Conservation (phyloP, 2,329 filamentous ascomycete species). For the Xylogone sp. region DNA sequence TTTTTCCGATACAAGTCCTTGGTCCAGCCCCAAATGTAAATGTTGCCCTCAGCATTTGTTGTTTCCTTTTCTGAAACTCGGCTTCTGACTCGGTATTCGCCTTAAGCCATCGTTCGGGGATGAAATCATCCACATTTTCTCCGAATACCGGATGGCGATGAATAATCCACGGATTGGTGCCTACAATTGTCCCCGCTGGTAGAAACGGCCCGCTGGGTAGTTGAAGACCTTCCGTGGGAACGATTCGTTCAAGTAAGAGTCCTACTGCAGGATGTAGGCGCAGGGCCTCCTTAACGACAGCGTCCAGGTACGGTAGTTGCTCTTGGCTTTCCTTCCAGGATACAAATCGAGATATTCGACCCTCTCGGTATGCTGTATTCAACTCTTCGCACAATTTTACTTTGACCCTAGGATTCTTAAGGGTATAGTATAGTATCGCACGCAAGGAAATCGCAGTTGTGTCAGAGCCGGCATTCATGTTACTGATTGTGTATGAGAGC, state of each 20-base stretch:
- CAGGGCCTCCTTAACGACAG: slow-evolving; percentile 43
- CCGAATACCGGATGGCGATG: slow-evolving; percentile 29
- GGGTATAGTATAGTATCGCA: slow-evolving; percentile 26
- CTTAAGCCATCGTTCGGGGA: background rate
- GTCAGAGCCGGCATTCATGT: slow-evolving; percentile 27
- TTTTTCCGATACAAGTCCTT: too few species aligned
- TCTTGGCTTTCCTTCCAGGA: slow-evolving; percentile 29
- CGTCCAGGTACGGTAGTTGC: slow-evolving; percentile 39
- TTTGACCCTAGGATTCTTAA: slow-evolving; percentile 28
- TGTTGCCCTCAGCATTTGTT: too few species aligned
- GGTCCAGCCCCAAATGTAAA: too few species aligned
- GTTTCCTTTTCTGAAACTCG: too few species aligned
- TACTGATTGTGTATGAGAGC: slow-evolving; percentile 5
- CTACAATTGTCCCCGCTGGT: slow-evolving; percentile 33
- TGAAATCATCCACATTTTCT: background rate
- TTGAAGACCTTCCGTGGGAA: slow-evolving; percentile 37
- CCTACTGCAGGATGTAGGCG: slow-evolving; percentile 41
- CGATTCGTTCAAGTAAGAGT: slow-evolving; percentile 39
- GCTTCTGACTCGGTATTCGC: too few species aligned
- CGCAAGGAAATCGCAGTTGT: slow-evolving; percentile 32
- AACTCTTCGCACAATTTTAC: slow-evolving; percentile 33
- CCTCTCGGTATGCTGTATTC: slow-evolving; percentile 3
- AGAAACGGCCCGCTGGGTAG: slow-evolving; percentile 33
- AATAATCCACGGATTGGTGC: slow-evolving; percentile 36
- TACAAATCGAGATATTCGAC: slow-evolving; percentile 14